Conservation (phyloP, 78 protist genomes). For the Tieghemostelium lacteum region DNA sequence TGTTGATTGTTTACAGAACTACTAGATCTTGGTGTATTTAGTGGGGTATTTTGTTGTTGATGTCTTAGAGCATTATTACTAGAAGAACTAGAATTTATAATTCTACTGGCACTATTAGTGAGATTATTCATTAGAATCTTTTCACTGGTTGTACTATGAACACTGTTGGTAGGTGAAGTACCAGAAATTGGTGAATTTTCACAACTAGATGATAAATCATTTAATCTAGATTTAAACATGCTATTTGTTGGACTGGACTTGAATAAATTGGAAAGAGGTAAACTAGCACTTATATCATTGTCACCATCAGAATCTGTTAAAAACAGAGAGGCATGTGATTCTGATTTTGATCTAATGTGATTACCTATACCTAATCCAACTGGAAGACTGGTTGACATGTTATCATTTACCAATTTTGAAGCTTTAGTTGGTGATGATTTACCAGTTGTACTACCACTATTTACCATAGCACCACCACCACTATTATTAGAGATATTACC, state of each 20-base stretch:
- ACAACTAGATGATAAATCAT: not conserved
- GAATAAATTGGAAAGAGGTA: not conserved
- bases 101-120: not conserved
- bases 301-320: not conserved
- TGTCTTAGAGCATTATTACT: not conserved
- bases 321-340: slow-evolving; percentile 33
- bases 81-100: too few relatives aligned
- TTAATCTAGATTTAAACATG: not conserved
- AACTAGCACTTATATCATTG: not conserved
- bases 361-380: not conserved
- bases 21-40: not conserved
- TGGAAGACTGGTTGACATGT: slow-evolving; percentile 64
- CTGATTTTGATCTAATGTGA: slow-evolving; percentile 62
- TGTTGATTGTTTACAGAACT: not conserved
- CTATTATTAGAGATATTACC: not conserved
- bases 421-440: not conserved
- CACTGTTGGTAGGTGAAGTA: not conserved
- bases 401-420: not conserved
- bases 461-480: not conserved
- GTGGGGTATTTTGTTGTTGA: not conserved
- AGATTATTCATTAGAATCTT: not conserved
- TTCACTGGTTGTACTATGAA: not conserved
- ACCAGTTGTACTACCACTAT: not conserved
- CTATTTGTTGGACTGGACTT: not conserved
- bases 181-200: not conserved